These are phyloP conservation scores for Mycena sp. DNA, from an alignment of 1,284 basidiomycete genomes.

Conservation along the genomic window DNA sequence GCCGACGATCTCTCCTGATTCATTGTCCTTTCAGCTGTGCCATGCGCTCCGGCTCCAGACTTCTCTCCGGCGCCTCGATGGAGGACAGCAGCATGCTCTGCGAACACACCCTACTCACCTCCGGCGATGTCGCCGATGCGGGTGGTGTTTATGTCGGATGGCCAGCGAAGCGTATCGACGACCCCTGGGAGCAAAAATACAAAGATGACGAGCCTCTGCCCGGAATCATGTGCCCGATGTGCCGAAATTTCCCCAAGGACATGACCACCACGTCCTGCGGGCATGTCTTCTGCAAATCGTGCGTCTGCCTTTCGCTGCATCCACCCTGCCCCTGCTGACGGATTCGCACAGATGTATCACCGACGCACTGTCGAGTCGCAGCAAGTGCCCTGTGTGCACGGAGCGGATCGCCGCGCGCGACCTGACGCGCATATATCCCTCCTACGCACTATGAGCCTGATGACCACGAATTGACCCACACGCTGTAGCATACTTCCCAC, in stretches of 20 bases:
- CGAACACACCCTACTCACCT: slow-evolving; percentile 57
- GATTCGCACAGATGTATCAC: slow-evolving; percentile 24
- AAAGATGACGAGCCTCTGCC: slow-evolving; percentile 18
- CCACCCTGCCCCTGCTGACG: background rate
- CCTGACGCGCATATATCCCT: slow-evolving; percentile 31
- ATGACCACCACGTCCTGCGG: slow-evolving; percentile 35
- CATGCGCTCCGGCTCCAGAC: slow-evolving; percentile 54
- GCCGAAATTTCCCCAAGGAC: slow-evolving; percentile 30
- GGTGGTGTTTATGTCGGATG: slow-evolving; percentile 53
- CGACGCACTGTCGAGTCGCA: slow-evolving; percentile 14
- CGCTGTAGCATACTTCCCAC: slow-evolving; percentile 18
- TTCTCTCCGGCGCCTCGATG: slow-evolving; percentile 61
- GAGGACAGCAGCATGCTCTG: slow-evolving; percentile 56
- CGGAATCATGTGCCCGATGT: slow-evolving; percentile 30
- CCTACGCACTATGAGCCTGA: slow-evolving; percentile 22
- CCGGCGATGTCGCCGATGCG: slow-evolving; percentile 56
- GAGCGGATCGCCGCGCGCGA: slow-evolving; percentile 12
- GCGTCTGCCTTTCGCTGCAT: slow-evolving; percentile 9
- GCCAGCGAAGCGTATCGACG: slow-evolving; percentile 45
- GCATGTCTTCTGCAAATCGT: slow-evolving; percentile 45
- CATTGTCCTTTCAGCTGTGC: slow-evolving; percentile 40
- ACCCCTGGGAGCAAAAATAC: slow-evolving; percentile 24
- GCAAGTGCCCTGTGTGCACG: slow-evolving; percentile 32
- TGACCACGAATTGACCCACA: background rate
- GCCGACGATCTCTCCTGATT: background rate